Percentiles rank a stretch among this genome's conserved stretches.
Evolutionary conservation across 2,329 filamentous ascomycete genomes (phyloP).

Genomic region (Fusarium longipes): DNA sequence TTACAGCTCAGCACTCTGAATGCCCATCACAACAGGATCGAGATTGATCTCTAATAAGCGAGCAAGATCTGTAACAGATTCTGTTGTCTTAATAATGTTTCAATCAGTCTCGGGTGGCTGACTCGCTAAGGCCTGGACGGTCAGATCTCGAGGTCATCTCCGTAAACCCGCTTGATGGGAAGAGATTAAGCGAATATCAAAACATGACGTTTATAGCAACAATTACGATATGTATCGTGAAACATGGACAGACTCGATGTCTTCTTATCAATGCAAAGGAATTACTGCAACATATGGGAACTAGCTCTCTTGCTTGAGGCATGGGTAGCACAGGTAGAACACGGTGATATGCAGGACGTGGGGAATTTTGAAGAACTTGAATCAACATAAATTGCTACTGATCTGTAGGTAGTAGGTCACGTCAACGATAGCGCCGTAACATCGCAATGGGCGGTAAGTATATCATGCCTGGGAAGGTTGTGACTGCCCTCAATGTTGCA

Average conservation of each 20-base stretch:
- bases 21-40: conserved; percentile 55
- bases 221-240: not conserved
- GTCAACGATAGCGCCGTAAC: not conserved
- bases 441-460: not conserved
- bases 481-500: not conserved
- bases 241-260: not conserved
- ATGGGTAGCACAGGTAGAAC: not conserved
- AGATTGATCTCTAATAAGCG: conserved; percentile 64
- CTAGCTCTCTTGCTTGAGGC: not conserved
- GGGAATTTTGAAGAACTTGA: not conserved
- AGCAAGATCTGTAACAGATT: conserved; percentile 62
- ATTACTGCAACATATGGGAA: not conserved
- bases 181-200: not conserved
- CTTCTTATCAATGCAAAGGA: not conserved
- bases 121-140: not conserved
- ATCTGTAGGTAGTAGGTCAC: not conserved
- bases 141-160: not conserved
- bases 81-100: not conserved
- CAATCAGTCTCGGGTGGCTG: not conserved
- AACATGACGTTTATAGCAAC: not conserved
- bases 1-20: not conserved
- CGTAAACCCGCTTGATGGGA: not conserved
- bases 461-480: not conserved
- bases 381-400: not conserved
- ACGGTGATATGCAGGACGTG: not conserved